Base-by-base conservation (phyloP, 257 asterid species). In the Petrea volubilis region DNA sequence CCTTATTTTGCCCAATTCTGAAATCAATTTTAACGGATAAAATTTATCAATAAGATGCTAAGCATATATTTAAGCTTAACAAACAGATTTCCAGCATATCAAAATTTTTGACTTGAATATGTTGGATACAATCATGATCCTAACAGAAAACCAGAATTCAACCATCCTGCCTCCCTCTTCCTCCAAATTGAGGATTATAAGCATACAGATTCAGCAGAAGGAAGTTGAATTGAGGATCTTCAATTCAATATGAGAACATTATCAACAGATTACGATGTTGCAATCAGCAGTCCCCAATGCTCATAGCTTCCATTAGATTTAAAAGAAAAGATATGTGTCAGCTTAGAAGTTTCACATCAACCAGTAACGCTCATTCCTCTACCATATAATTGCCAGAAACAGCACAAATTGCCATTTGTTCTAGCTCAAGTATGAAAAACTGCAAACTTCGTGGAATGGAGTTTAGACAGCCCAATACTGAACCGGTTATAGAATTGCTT, bases 401-500 rank as follows among this genome's bases (percentile, higher is more conserved):
- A 46, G 49, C 28, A 60, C 21, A 60, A 34, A 36, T n/a, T 46
- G 47, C 20, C 28, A 38, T 4, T 7, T 57, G 24, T 41, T 75
- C 50, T 38, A 70, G 47, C 50, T 63, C 24, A 27, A 24, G 24
- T 21, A 17, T 62, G 23, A 11, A 62, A 38, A 62, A 44, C 43
- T 3, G 41, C 67, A 67, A 51, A 60, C 49, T 59, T 46, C 60
- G 65, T 51, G 31, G 56, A 33, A 38, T 17, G 31, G 38, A 33
- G 38, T 18, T 70, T 29, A 29, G 28, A 68, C 65, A 53, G 41
- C 43, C 7, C 17, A 60, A 27, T 46, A 18, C 61, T 46, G 72
- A 49, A 18, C 15, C 61, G 59, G 27, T 41, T 76, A 14, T 28
- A 61, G 53, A 58, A 18, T 62, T 44, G 78, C 43, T 73, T 58